Evolutionary conservation across 1,284 basidiomycete species (phyloP).

Genomic region (Ganoderma boninense): DNA sequence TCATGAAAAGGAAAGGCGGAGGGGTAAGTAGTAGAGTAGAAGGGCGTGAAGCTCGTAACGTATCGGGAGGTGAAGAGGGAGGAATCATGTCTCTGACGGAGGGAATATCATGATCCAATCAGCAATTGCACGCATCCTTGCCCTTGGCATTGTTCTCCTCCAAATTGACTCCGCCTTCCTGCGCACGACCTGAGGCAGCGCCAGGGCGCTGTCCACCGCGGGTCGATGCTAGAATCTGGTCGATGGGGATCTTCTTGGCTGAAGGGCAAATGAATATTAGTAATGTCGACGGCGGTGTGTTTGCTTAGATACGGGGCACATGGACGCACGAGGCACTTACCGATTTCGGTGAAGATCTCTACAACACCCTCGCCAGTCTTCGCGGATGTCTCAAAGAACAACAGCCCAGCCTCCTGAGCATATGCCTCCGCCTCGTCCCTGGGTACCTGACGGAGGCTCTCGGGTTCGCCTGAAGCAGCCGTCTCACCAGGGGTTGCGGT

Average conservation of each 20-base stretch:
- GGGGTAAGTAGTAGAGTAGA: constrained; percentile 34
- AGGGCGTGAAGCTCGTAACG: constrained; percentile 34
- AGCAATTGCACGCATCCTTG: constrained; percentile 85
- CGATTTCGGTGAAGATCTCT: constrained; percentile 98
- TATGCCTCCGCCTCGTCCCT: constrained; percentile 96
- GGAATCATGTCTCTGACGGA: constrained; percentile 18
- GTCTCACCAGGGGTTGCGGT: constrained; percentile 85
- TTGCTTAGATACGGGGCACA: constrained; percentile 9
- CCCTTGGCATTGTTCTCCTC: constrained; percentile 72
- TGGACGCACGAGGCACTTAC: constrained; percentile 53
- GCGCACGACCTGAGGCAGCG: constrained; percentile 60
- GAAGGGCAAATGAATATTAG: constrained; percentile 15
- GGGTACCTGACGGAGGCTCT: constrained; percentile 86
- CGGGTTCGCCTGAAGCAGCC: constrained; percentile 60
- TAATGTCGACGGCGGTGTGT: constrained; percentile 19
- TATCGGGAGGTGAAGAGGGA: constrained; percentile 20
- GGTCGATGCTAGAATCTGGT: constrained; percentile 87
- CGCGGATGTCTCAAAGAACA: constrained; percentile 98
- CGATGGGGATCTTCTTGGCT: constrained; percentile 98
- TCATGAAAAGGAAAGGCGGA: constrained; percentile 36
- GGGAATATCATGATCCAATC: constrained; percentile 24
- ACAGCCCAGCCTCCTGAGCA: constrained; percentile 89
- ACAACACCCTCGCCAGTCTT: constrained; percentile 98
- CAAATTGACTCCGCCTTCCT: constrained; percentile 76
- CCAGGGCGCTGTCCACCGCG: constrained; percentile 70